Base-by-base conservation (phyloP, 2,329 filamentous ascomycete genomes). In the Fusarium chuoi region DNA sequence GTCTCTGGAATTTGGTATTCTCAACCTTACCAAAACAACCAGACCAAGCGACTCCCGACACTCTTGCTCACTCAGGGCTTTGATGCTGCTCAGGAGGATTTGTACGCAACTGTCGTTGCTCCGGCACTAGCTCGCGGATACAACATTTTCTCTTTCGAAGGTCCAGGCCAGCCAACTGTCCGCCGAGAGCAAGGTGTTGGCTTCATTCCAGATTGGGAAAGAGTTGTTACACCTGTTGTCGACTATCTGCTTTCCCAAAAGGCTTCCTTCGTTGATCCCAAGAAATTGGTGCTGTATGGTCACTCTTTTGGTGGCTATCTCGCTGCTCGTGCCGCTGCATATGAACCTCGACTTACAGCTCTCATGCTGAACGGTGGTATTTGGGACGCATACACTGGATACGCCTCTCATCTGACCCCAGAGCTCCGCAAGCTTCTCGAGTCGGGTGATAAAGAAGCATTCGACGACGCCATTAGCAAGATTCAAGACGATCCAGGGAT, bases 1-100 rank as follows among this genome's bases (percentile, higher is more conserved):
- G 76, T 85, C 11, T 78, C 81, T 1, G 80, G 79, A 1, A 82
- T 84, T 42, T 85, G 79, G 73, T 84, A 80, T 57, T 62, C 74
- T 7, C 55, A 63, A 56, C 69, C 56, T 6, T 65, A 42, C 44
- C 66, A 45, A 8, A 44, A 30, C 2, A 48, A 61, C n/a, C 26
- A 15, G 6, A 65, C 28, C 57, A 51, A 66, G 18, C 46, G 15
- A 3, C 11, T 44, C 0, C 72, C 71, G 0, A 75, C 72, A 0
- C 17, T 74, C 6, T 58, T 74, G 9, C 22, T 74, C 1, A 65
- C 57, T 0, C 55, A 75, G 20, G 72, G 72, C 2, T 74, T 60
- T 7, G 72, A 74, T 9, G 65, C 63, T 18, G 68, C 72, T 2
- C 71, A 75, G n/a, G 72, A 74, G 18, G 72, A 74, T 7, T 3